Conservation (phyloP, 495 filamentous ascomycete genomes). For the Lasiosphaeriaceae sp. region DNA sequence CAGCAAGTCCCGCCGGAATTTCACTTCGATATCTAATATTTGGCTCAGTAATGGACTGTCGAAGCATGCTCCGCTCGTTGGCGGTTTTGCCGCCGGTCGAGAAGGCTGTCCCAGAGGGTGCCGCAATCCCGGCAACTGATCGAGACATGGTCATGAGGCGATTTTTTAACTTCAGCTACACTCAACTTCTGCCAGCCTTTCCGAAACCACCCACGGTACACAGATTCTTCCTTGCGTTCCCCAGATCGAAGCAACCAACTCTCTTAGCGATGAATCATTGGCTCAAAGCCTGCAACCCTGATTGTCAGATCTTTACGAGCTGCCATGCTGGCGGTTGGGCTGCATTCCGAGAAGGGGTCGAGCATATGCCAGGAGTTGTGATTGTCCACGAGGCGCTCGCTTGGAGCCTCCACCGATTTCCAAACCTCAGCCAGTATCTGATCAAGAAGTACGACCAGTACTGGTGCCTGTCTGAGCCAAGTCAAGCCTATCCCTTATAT, state of each 20-base stretch:
- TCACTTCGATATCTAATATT: constrained; percentile 36
- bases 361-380: constrained; percentile 19
- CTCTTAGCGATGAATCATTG: constrained; percentile 19
- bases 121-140: not conserved
- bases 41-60: constrained; percentile 14
- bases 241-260: constrained; percentile 7
- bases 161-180: constrained; percentile 24
- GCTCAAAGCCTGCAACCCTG: constrained; percentile 25
- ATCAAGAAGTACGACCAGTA: constrained; percentile 18
- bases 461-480: constrained; percentile 31
- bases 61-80: constrained; percentile 19
- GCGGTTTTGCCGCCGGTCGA: not conserved
- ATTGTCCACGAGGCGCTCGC: constrained; percentile 32
- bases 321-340: constrained; percentile 25
- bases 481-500: constrained; percentile 17
- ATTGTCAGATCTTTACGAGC: constrained; percentile 24
- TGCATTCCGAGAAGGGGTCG: constrained; percentile 17
- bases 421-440: constrained; percentile 17
- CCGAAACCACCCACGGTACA: not conserved
- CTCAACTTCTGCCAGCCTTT: constrained; percentile 19
- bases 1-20: constrained; percentile 16
- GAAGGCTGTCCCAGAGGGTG: not conserved
- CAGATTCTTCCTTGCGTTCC: constrained; percentile 32
- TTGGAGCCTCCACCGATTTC: constrained; percentile 28
- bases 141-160: constrained; percentile 21